phyloP scores from a whole-genome alignment of 495 filamentous ascomycete genomes.

The Lepidopterella palustris region DNA sequence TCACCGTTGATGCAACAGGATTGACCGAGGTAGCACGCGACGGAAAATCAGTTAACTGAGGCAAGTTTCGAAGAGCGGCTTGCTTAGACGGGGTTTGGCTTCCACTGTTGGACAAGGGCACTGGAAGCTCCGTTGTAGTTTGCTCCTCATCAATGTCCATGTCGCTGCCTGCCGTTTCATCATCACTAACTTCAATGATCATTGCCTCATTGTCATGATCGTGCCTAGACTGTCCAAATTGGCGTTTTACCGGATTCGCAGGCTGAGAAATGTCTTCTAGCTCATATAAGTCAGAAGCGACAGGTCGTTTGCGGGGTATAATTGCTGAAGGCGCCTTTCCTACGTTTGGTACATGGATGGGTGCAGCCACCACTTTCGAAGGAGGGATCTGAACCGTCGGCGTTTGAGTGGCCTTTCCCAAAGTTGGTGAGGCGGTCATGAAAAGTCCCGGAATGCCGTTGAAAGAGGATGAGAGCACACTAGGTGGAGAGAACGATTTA shows the following conservation, averaged over 20 bases:
- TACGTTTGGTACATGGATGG: too few species aligned
- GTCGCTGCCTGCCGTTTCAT: constrained; percentile 46
- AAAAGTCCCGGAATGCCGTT: constrained; percentile 49
- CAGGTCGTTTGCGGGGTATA: constrained; percentile 2
- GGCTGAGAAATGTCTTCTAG: neutral
- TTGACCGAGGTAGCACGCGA: constrained; percentile 17
- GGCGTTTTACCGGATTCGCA: constrained; percentile 7
- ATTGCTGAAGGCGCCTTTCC: neutral
- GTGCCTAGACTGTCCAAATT: constrained; percentile 19
- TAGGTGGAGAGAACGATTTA: constrained; percentile 6
- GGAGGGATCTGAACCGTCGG: neutral
- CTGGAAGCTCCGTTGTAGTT: constrained; percentile 33
- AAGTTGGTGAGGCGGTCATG: constrained; percentile 37
- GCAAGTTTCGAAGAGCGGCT: constrained; percentile 40
- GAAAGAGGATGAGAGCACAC: neutral
- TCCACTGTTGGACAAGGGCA: constrained; percentile 5
- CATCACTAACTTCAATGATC: constrained; percentile 75
- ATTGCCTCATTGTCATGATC: constrained; percentile 37
- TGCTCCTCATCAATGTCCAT: constrained; percentile 43
- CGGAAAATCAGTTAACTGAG: constrained; percentile 39
- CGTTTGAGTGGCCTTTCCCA: neutral
- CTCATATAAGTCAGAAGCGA: constrained; percentile 14
- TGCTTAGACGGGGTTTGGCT: neutral
- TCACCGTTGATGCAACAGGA: constrained; percentile 30
- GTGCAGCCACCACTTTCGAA: neutral